phyloP scores from a whole-genome alignment of 257 asterid species.

The Coffea canephora region DNA sequence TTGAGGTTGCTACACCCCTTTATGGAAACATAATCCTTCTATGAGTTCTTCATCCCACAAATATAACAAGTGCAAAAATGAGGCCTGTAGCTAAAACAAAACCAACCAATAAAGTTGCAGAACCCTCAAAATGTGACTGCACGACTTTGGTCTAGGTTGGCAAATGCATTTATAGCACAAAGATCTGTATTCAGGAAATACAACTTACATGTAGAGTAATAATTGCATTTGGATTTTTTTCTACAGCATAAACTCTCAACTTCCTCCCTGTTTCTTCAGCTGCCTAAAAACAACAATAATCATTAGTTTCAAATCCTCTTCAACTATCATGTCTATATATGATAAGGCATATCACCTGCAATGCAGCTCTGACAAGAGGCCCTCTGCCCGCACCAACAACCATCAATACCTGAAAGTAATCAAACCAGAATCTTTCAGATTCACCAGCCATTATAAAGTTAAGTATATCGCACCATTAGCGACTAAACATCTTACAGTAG shows the following conservation, averaged over 20 bases:
- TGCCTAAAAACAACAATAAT: conserved; percentile 50
- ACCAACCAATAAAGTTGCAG: neutral
- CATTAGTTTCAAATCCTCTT: conserved; percentile 5
- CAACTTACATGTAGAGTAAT: conserved; percentile 92
- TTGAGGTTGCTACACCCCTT: neutral
- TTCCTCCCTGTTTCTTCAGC: conserved; percentile 94
- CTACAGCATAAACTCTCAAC: conserved; percentile 93
- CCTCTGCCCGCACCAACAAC: conserved; percentile 99
- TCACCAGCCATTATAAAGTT: neutral
- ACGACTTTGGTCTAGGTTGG: neutral
- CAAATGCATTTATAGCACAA: neutral
- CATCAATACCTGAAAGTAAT: conserved; percentile 73
- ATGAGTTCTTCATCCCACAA: neutral
- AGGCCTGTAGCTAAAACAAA: neutral
- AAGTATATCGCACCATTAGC: neutral
- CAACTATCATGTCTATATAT: conserved; percentile 13
- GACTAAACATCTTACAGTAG: conserved; percentile 55
- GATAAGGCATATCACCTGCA: conserved; percentile 56
- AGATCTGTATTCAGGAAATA: conserved; percentile 9
- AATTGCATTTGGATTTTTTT: conserved; percentile 95
- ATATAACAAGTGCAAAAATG: neutral
- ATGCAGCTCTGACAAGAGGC: conserved; percentile 96
- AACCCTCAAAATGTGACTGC: neutral
- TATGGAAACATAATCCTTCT: neutral
- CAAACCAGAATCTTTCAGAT: neutral